Evolutionary conservation across 306 rosid genomes (phyloP).

Genomic region (Albizia julibrissin): DNA sequence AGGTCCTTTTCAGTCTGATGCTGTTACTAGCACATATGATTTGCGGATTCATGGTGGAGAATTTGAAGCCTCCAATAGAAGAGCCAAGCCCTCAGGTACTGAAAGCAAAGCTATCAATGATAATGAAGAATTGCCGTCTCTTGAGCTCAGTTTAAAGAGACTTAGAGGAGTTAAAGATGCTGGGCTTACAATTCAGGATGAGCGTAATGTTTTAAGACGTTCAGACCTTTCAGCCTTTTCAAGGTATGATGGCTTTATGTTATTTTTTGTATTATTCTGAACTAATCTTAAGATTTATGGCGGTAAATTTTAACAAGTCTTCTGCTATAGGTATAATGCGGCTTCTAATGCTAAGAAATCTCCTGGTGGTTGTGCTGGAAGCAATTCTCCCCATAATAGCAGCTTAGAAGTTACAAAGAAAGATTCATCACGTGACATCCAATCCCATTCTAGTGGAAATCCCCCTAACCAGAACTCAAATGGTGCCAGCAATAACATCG

Average conservation of each 20-base stretch:
- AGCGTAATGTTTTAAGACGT: conserved; percentile 70
- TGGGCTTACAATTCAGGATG: conserved; percentile 59
- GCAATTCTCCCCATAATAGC: conserved; percentile 57
- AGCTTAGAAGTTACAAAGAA: conserved; percentile 55
- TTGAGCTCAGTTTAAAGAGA: conserved; percentile 79
- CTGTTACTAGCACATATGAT: conserved; percentile 43
- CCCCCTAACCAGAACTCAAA: conserved; percentile 69
- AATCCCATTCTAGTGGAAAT: conserved; percentile 62
- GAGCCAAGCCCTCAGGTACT: conserved; percentile 40
- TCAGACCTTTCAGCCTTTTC: conserved; percentile 84
- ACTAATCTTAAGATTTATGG: conserved; percentile 7
- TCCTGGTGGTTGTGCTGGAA: conserved; percentile 65
- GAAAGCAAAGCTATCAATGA: conserved; percentile 47
- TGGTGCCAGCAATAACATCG: conserved; percentile 69
- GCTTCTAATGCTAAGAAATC: conserved; percentile 61
- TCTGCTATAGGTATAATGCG: conserved; percentile 61
- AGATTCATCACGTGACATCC: conserved; percentile 54
- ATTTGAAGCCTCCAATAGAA: conserved; percentile 50
- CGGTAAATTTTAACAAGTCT: neutral
- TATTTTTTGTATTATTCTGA: conserved; percentile 28
- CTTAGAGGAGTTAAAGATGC: conserved; percentile 65
- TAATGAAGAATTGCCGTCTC: conserved; percentile 56
- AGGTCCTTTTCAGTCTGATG: conserved; percentile 52
- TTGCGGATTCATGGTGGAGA: conserved; percentile 51
- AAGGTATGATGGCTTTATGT: conserved; percentile 50